A percentile compares a stretch with the other conserved stretches of the same genome.
Evolutionary conservation across 176 grass and related monocot genomes (phyloP).

Genomic region (Oryza officinalis): DNA sequence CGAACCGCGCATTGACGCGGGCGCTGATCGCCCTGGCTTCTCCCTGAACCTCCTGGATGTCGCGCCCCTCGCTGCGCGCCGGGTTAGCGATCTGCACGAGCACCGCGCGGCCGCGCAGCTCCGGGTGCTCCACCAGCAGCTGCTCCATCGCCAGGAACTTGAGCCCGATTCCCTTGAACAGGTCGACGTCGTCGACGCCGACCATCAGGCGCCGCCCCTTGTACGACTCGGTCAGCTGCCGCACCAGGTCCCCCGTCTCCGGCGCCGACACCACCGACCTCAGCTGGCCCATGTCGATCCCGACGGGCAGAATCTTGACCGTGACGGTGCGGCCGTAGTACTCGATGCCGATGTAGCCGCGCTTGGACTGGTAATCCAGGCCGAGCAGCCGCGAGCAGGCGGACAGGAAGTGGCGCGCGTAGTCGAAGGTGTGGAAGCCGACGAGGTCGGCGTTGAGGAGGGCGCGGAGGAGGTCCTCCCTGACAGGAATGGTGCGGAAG

Average conservation of each 20-base stretch:
- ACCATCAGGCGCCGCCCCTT: conserved; percentile 69
- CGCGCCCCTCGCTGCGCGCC: conserved; percentile 79
- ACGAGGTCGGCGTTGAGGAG: conserved; percentile 93
- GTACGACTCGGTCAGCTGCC: conserved; percentile 54
- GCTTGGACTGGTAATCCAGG: conserved; percentile 82
- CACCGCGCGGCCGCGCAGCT: conserved; percentile 62
- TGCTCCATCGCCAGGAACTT: conserved; percentile 96
- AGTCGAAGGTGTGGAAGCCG: conserved; percentile 98
- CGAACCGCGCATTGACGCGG: conserved; percentile 72
- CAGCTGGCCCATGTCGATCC: conserved; percentile 88
- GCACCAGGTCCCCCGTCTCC: conserved; percentile 50
- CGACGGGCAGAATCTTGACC: conserved; percentile 88
- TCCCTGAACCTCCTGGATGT: conserved; percentile 79
- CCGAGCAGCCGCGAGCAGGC: conserved; percentile 81
- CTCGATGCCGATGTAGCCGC: conserved; percentile 93
- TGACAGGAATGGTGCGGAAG: conserved; percentile 84
- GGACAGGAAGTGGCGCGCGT: conserved; percentile 91
- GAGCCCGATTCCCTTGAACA: conserved; percentile 95
- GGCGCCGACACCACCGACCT: conserved; percentile 65
- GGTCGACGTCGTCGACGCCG: conserved; percentile 88
- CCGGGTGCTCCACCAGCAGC: conserved; percentile 60
- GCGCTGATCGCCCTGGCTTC: conserved; percentile 68
- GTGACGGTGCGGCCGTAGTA: conserved; percentile 94
- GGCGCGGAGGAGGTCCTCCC: conserved; percentile 85
- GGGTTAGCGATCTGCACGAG: conserved; percentile 93